These are phyloP conservation scores for Pinus taeda DNA, from an alignment of 75 land plant genomes.

Conservation along the genomic window DNA sequence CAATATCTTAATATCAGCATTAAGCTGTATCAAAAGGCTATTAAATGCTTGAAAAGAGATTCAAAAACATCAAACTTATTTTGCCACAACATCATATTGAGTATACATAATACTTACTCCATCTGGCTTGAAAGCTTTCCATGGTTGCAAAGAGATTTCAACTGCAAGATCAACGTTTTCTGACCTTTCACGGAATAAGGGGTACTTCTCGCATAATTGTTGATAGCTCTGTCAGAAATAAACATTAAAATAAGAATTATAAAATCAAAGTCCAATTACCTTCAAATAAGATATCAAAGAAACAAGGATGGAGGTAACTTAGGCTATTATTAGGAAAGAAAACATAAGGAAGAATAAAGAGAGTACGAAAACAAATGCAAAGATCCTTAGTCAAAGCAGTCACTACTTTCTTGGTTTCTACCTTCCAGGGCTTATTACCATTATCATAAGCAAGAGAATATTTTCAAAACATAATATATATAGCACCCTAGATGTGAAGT, in stretches of 20 bases:
- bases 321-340: not conserved
- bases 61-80: not conserved
- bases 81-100: not conserved
- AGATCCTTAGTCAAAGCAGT: not conserved
- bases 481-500: not conserved
- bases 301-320: not conserved
- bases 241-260: not conserved
- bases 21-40: not conserved
- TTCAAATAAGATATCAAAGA: not conserved
- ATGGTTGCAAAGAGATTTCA: constrained; percentile 97
- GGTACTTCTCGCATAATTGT: constrained; percentile 78
- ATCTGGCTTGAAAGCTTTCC: constrained; percentile 94
- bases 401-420: not conserved
- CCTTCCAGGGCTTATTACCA: not conserved
- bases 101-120: constrained; percentile 52
- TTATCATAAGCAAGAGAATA: not conserved
- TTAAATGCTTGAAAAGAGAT: not conserved
- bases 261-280: not conserved
- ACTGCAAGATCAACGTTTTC: constrained; percentile 97
- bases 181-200: constrained; percentile 94
- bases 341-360: not conserved
- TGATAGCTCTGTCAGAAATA: constrained; percentile 73
- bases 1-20: not conserved
- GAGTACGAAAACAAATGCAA: not conserved
- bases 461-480: not conserved